Evolutionary conservation across 2,329 filamentous ascomycete genomes (phyloP), one percentile per base, ranked within the genome.

Genomic region (Apiospora aurea): DNA sequence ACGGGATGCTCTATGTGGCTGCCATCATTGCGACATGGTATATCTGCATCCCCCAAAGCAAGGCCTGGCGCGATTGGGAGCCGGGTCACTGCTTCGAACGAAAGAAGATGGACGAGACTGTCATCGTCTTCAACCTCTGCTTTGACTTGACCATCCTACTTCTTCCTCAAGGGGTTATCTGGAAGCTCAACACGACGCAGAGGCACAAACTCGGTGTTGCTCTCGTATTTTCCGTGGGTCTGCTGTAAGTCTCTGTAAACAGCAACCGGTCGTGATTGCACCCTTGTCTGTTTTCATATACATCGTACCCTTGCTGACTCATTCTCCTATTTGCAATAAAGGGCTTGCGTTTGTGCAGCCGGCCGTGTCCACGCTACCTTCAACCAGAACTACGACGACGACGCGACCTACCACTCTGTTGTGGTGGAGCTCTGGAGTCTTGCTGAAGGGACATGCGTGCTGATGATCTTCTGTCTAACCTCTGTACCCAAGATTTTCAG

Each of bases 121-220:
- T 61, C n/a, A 11, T 21, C 10, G 29, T 38, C 0, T 11, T 77
- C 38, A 73, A 77, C 66, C 71, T 77, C 11, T 24, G 69, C 6
- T 73, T 69, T 4, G 72, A 75, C 53, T 18, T 75, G 3, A 24
- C 72, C 14, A 73, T 75, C 21, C 47, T 74, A 2, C n/a, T 68
- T 16, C 66, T 72, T 13, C 73, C 72, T 14, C 73, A 74, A n/a
- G 71, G 66, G 67, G 51, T 72, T 53, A 73, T 75, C 53, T 74
- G 73, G 74, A 66, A 57, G 7, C 53, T 72, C 10, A 67, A 73
- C 2, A 69, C 73, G 41, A 68, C 69, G 2, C 7, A 44, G n/a
- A 70, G 71, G 66, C 67, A 74, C 34, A 73, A 70, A 49, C 29
- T 74, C 34, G 72, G 73, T 26, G 67, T 75, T 2, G 70, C 73